phyloP scores from a whole-genome alignment of 2,329 filamentous ascomycete genomes.

The Cercospora canescens region DNA sequence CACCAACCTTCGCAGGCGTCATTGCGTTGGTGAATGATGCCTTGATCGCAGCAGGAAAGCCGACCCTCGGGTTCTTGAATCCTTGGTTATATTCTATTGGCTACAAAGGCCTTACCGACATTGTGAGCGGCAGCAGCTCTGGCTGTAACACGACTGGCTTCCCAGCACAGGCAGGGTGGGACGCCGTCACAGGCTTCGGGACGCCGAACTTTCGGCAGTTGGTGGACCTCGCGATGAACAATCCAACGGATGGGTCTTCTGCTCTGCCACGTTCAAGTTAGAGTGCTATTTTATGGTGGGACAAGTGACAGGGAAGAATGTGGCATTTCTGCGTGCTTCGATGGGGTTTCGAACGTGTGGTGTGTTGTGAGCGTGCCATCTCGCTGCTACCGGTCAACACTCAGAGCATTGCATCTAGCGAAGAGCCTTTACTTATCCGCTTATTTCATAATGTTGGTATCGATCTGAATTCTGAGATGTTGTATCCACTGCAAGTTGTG shows the following conservation, averaged over 20 bases:
- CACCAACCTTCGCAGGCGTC: conserved; percentile 60
- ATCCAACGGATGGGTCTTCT: neutral
- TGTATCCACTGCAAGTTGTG: neutral
- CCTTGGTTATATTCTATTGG: conserved; percentile 58
- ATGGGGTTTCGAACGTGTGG: too few species aligned
- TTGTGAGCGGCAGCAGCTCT: conserved; percentile 36
- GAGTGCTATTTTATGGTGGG: too few species aligned
- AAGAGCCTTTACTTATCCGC: neutral
- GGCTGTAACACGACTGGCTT: conserved; percentile 32
- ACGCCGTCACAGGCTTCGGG: conserved; percentile 34
- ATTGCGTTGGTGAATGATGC: conserved; percentile 65
- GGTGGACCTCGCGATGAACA: neutral
- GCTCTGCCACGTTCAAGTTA: too few species aligned
- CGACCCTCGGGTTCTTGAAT: conserved; percentile 59
- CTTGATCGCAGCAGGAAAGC: conserved; percentile 51
- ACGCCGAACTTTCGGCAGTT: conserved; percentile 27
- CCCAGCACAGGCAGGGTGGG: conserved; percentile 34
- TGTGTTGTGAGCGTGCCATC: neutral
- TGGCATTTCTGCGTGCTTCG: too few species aligned
- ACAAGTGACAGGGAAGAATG: too few species aligned
- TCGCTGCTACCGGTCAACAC: neutral
- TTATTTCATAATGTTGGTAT: neutral
- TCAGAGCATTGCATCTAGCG: neutral
- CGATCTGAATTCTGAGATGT: neutral
- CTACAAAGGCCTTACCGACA: conserved; percentile 52